These are phyloP conservation scores for Murraya koenigii DNA, from an alignment of 345 rosid species.

Conservation along the genomic window DNA sequence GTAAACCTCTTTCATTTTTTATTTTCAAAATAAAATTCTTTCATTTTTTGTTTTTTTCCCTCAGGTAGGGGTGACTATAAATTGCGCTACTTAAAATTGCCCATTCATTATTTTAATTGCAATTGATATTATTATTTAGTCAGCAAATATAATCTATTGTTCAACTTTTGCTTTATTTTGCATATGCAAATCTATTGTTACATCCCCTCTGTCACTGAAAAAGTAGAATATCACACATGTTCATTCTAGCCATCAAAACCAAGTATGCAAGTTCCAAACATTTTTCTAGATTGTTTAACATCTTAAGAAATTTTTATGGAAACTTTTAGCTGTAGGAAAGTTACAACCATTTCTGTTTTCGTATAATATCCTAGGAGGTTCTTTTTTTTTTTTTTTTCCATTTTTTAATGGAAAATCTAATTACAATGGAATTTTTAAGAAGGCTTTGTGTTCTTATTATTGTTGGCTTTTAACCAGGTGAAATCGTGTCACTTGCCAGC, in stretches of 20 bases:
- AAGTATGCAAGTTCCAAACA: not conserved
- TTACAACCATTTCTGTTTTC: no score
- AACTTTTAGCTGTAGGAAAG: no score
- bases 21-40: not conserved
- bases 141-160: not conserved
- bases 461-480: constrained; percentile 38
- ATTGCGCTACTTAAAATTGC: not conserved
- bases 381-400: not conserved
- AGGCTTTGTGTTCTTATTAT: not conserved
- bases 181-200: not conserved
- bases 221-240: not conserved
- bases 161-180: not conserved
- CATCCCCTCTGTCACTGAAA: not conserved
- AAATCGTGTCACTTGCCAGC: constrained; percentile 50
- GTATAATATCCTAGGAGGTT: not conserved
- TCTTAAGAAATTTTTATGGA: no score
- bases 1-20: no score
- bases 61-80: not conserved
- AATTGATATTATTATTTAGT: not conserved
- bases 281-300: not conserved
- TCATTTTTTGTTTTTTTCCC: not conserved
- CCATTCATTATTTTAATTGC: no score
- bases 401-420: not conserved
- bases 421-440: not conserved
- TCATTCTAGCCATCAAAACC: not conserved